Percentiles rank a stretch among this genome's conserved stretches.
Evolutionary conservation across 495 filamentous ascomycete genomes (phyloP).

Genomic region (Talaromyces borbonicus): DNA sequence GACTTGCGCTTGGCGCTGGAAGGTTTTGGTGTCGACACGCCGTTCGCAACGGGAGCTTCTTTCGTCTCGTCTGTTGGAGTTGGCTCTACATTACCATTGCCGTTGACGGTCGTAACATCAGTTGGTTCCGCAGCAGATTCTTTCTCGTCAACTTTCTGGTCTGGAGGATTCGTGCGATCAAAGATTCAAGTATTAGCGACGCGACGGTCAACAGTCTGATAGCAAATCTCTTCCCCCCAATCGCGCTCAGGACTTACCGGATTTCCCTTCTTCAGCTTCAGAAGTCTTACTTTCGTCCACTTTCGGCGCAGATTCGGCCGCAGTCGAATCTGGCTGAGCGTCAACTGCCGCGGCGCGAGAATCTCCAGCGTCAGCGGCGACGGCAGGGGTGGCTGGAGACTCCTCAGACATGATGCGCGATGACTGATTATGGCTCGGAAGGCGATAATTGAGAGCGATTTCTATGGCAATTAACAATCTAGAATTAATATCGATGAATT

Average conservation of each 20-base stretch:
- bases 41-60: conserved; percentile 24
- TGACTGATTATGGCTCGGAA: too few relatives aligned
- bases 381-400: conserved; percentile 24
- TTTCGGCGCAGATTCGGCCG: conserved; percentile 17
- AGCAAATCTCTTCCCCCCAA: not conserved
- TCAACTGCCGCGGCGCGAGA: conserved; percentile 24
- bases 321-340: conserved; percentile 15
- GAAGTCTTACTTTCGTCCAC: conserved; percentile 22
- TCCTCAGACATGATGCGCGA: conserved; percentile 37
- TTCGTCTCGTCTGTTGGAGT: not conserved
- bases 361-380: conserved; percentile 23
- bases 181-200: conserved; percentile 7
- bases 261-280: conserved; percentile 5
- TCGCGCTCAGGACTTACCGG: not conserved
- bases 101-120: conserved; percentile 18
- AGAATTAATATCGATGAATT: too few relatives aligned
- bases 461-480: too few relatives aligned
- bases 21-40: conserved; percentile 34
- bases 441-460: too few relatives aligned
- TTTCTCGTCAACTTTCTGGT: conserved; percentile 9
- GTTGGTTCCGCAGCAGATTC: conserved; percentile 17
- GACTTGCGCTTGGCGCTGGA: conserved; percentile 54
- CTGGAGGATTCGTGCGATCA: not conserved
- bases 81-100: conserved; percentile 16
- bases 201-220: too few relatives aligned